Evolutionary conservation across 148 eudicot genomes (phyloP), one percentile per base, ranked within the genome.

Genomic region (Chenopodium formosanum): DNA sequence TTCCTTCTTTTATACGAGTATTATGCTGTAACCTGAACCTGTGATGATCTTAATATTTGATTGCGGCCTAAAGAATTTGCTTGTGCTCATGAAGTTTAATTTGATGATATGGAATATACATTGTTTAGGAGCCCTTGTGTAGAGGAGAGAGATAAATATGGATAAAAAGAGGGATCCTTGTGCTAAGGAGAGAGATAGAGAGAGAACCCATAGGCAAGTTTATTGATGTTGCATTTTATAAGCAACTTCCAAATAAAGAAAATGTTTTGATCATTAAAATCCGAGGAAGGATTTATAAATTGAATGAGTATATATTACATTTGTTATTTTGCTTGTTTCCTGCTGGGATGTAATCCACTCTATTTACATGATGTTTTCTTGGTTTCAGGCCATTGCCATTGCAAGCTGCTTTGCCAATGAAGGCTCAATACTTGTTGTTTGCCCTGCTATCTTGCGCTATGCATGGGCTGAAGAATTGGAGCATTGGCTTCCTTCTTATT

Each of bases 401-500:
- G 98, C 99, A 53, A 85, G 90, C 82, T 91, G 97, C 88, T 97
- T 94, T 84, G 86, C 88, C 73, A 44, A 85, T 70, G 93, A 94
- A 87, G 99, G 98, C 67, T 78, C 94, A 70, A 85, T 92, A 76
- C 94, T 97, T 40, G 93, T 96, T 80, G 95, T 96, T 81, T 96
- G 99, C 86, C 99, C 99, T n/a, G 99, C 99, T 84, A 94, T 97
- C 78, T 86, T 97, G 86, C 85, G 99, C 37, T 91, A 88, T 88
- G 80, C 94, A 67, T 97, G 99, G 99, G 99, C 99, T 71, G 99
- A 97, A 85, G 99, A 97, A 82, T 85, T 92, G 83, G 99, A 97
- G 84, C 98, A 85, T 53, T 97, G 99, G 99, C 92, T 97, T 87
- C 97, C 99, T 22, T 87, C 81, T 79, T 94, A 94, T 88, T 84